phyloP scores from a whole-genome alignment of 768 basidiomycete genomes.

The Amanita jacksonii region DNA sequence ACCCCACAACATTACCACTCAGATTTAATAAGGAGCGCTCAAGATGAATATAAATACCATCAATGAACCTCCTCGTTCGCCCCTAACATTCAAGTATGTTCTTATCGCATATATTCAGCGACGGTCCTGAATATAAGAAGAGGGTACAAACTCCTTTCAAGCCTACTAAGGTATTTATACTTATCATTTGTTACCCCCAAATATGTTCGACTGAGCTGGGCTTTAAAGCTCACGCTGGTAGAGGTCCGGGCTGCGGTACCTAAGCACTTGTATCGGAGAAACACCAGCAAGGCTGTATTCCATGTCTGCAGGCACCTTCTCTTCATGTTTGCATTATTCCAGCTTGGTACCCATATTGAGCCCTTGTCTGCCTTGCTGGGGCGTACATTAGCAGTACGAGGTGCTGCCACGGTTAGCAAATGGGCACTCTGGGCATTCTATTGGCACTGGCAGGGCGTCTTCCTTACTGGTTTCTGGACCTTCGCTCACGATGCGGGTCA shows the following conservation, averaged over 20 bases:
- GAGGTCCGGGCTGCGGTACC: conserved; percentile 46
- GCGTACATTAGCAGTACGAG: conserved; percentile 12
- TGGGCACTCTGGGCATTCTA: conserved; percentile 39
- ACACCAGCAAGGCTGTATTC: conserved; percentile 34
- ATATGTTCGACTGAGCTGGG: not conserved
- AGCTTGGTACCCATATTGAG: conserved; percentile 39
- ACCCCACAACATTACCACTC: no score
- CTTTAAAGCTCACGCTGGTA: conserved; percentile 31
- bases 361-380: conserved; percentile 17
- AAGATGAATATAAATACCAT: no score
- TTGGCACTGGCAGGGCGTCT: conserved; percentile 53
- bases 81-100: no score
- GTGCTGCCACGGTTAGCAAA: conserved; percentile 20
- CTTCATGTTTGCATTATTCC: conserved; percentile 37
- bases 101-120: conserved; percentile 23
- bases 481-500: conserved; percentile 59
- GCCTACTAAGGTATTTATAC: conserved; percentile 25
- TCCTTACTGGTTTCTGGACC: conserved; percentile 54
- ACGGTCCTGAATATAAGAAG: conserved; percentile 33
- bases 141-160: conserved; percentile 32
- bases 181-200: not conserved
- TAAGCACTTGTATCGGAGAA: conserved; percentile 39
- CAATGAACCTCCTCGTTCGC: no score
- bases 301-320: conserved; percentile 41
- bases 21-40: no score